Percentiles rank a stretch among this genome's conserved stretches.
phyloP scores from a whole-genome alignment of 495 filamentous ascomycete genomes.

The Annulohypoxylon moriforme region DNA sequence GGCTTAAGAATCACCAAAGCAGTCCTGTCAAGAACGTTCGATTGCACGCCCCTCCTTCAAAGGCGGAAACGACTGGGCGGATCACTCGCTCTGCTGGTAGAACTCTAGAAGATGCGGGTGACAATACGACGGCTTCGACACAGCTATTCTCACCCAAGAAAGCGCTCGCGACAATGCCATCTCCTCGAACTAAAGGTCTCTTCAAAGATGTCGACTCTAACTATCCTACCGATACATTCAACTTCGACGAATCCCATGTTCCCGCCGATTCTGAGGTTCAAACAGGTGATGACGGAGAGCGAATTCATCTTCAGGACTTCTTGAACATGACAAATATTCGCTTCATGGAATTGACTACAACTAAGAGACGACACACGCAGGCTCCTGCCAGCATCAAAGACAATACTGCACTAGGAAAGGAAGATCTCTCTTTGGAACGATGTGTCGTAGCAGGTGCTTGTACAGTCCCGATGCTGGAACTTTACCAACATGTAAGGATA shows the following conservation, averaged over 20 bases:
- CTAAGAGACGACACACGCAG: slow-evolving; percentile 87
- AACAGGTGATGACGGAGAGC: slow-evolving; percentile 64
- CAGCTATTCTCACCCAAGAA: slow-evolving; percentile 59
- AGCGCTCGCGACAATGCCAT: slow-evolving; percentile 47
- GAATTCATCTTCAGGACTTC: slow-evolving; percentile 91
- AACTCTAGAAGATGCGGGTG: slow-evolving; percentile 47
- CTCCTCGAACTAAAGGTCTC: slow-evolving; percentile 62
- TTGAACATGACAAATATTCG: slow-evolving; percentile 94
- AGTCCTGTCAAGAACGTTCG: slow-evolving; percentile 82
- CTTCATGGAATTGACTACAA: slow-evolving; percentile 95
- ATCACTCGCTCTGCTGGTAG: slow-evolving; percentile 64
- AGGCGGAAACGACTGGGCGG: slow-evolving; percentile 71
- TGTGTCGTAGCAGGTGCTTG: slow-evolving; percentile 91
- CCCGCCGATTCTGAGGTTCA: slow-evolving; percentile 49
- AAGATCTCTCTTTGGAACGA: slow-evolving; percentile 71
- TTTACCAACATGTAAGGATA: slow-evolving; percentile 90
- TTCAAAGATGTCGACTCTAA: slow-evolving; percentile 61
- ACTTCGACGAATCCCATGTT: slow-evolving; percentile 57
- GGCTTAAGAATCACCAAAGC: slow-evolving; percentile 74
- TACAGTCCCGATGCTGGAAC: slow-evolving; percentile 89
- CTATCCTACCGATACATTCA: slow-evolving; percentile 56
- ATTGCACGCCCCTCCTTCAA: slow-evolving; percentile 73
- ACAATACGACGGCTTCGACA: slow-evolving; percentile 54
- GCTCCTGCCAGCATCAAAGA: slow-evolving; percentile 64
- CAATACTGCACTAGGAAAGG: slow-evolving; percentile 54